These are phyloP conservation scores for Beta corolliflora DNA, from an alignment of 179 eudicot species.

Conservation along the genomic window DNA sequence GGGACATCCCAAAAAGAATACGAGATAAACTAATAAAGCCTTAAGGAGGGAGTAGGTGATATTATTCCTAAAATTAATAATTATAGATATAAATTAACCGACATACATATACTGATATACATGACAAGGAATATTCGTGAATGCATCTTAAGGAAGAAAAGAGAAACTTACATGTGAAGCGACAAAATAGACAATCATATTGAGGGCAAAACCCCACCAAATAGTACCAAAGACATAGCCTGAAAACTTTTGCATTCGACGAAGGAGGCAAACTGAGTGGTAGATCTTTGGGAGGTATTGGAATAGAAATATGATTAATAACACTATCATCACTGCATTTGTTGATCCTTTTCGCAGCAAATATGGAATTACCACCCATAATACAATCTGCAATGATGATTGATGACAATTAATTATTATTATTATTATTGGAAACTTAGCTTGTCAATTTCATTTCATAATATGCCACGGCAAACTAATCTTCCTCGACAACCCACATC, in stretches of 20 bases:
- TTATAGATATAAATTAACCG: no score
- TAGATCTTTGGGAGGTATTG: slow-evolving; percentile 95
- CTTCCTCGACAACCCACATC: no score
- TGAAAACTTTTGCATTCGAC: slow-evolving; percentile 87
- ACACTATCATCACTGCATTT: slow-evolving; percentile 65
- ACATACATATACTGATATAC: no score
- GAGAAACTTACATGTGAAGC: slow-evolving; percentile 78
- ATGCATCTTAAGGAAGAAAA: neutral
- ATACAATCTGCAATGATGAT: slow-evolving; percentile 61
- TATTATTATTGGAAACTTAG: neutral
- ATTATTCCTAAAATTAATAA: no score
- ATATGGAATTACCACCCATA: slow-evolving; percentile 78
- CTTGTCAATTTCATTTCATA: no score
- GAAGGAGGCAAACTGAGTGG: slow-evolving; percentile 80
- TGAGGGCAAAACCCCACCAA: slow-evolving; percentile 99
- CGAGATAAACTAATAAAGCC: no score
- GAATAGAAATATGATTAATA: slow-evolving; percentile 66
- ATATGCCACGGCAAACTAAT: no score
- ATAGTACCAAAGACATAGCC: slow-evolving; percentile 92
- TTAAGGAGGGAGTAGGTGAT: no score
- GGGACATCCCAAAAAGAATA: no score
- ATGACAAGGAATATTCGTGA: neutral
- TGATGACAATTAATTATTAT: neutral
- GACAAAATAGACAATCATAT: slow-evolving; percentile 90
- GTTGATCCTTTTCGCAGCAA: slow-evolving; percentile 61